Evolutionary conservation across 768 basidiomycete species (phyloP), one percentile per base, ranked within the genome.

Genomic region (Dentipellis sp.): DNA sequence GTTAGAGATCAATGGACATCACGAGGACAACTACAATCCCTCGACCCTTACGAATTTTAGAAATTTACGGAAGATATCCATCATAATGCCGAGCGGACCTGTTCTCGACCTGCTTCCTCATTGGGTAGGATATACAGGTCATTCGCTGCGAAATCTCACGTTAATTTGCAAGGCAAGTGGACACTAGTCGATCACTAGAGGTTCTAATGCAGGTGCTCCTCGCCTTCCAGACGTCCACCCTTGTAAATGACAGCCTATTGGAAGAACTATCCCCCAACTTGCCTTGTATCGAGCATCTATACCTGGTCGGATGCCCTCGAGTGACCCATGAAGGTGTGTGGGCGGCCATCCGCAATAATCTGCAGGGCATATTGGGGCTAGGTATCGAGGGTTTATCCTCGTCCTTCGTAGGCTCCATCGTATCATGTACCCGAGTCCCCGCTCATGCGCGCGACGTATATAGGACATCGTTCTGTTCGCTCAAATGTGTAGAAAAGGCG

Each of bases 1-100:
- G 50, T 69, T 91, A 2, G 85, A 88, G 64, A 78, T 92, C 42
- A 92, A 91, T 54, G 89, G 88, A 1, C 75, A 81, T 53, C 74
- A 74, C 61, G 74, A 75, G 45, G 59, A 62, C 40, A 71, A 81
- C 53, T 88, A 86, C 59, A 69, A 84, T 58, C 79, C 85, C 0
- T 51, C 52, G 1, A 60, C 80, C 4, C 73, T 92, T 2, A 56
- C 71, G 9, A 69, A 61, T 1, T 84, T 91, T 63, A 69, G 64
- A n/a, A 70, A 65, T 17, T 69, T 91, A 38, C 69, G 69, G 10
- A 79, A 75, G 61, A 72, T 92, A 52, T 78, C 80, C 1, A 65
- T 92, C 55, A 88, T 91, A 52, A 88, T 90, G 89, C 88, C 89
- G 12, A 84, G 80, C 56, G 62, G 63, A 1, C 65, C 68, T 2